Evolutionary conservation across 139 green algal genomes (phyloP).

Genomic region (Tetradesmus obliquus): DNA sequence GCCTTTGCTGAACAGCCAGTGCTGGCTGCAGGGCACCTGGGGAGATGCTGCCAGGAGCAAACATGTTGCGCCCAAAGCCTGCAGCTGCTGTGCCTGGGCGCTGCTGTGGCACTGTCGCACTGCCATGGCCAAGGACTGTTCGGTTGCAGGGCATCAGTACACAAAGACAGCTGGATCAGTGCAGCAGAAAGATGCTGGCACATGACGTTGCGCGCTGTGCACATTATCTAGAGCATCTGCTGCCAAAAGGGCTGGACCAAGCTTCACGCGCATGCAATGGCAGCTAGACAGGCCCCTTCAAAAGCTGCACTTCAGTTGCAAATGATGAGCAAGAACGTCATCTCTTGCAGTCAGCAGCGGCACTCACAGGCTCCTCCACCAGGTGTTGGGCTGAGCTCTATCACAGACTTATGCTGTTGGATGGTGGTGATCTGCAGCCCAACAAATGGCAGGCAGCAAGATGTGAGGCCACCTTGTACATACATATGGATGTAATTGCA

Average conservation of each 20-base stretch:
- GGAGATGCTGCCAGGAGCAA: slow-evolving; percentile 20
- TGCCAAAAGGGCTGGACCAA: too few species aligned
- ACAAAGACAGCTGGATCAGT: too few species aligned
- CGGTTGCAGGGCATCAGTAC: too few species aligned
- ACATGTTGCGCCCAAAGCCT: slow-evolving; percentile 10
- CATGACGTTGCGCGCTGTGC: too few species aligned
- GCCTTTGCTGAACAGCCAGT: background rate
- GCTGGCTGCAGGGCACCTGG: slow-evolving; percentile 7
- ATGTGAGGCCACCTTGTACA: too few species aligned
- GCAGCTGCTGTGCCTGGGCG: slow-evolving; percentile 30
- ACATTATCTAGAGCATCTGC: too few species aligned
- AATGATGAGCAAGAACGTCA: too few species aligned
- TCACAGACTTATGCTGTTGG: slow-evolving; percentile 32
- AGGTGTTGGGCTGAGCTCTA: slow-evolving; percentile 33
- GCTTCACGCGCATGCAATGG: too few species aligned
- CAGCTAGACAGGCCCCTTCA: background rate
- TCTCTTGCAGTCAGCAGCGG: too few species aligned
- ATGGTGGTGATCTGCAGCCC: slow-evolving; percentile 40
- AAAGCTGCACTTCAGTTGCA: background rate
- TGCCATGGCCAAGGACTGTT: slow-evolving; percentile 34
- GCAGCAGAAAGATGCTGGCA: too few species aligned
- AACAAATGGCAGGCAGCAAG: background rate
- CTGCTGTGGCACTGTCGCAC: slow-evolving; percentile 16
- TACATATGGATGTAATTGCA: too few species aligned
- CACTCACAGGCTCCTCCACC: background rate